Evolutionary conservation across 2,329 filamentous ascomycete species (phyloP).

Genomic region (Fusarium continuum): DNA sequence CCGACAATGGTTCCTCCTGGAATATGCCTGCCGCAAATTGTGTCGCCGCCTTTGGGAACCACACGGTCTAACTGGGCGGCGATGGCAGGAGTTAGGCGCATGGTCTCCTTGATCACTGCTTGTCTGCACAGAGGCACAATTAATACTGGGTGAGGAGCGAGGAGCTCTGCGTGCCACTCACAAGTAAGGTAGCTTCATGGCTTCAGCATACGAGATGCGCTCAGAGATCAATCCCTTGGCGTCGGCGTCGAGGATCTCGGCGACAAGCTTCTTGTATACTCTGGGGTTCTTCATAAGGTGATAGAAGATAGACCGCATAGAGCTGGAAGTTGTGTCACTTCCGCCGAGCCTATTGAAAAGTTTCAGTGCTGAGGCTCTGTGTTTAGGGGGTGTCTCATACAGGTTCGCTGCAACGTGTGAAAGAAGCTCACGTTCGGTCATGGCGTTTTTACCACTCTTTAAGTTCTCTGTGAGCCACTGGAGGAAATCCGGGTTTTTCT

Average conservation of each 20-base stretch:
- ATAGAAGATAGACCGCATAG: slow-evolving; percentile 58
- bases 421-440: too few relatives aligned
- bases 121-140: too few relatives aligned
- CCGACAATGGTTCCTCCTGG: slow-evolving; percentile 47
- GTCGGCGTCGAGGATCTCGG: slow-evolving; percentile 60
- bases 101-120: slow-evolving; percentile 59
- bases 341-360: too few relatives aligned
- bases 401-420: too few relatives aligned
- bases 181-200: slow-evolving; percentile 56
- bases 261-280: slow-evolving; percentile 56
- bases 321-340: slow-evolving; percentile 50
- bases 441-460: too few relatives aligned
- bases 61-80: slow-evolving; percentile 50
- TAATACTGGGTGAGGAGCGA: too few relatives aligned
- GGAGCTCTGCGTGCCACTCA: too few relatives aligned
- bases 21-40: slow-evolving; percentile 51
- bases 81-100: slow-evolving; percentile 58
- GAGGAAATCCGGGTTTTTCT: too few relatives aligned
- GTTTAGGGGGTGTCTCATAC: too few relatives aligned
- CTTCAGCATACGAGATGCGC: slow-evolving; percentile 46
- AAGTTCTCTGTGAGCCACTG: too few relatives aligned
- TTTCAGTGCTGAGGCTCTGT: too few relatives aligned
- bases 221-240: slow-evolving; percentile 45
- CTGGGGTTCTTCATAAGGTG: slow-evolving; percentile 60
- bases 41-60: slow-evolving; percentile 43